These are phyloP conservation scores for Sindora glabra DNA, from an alignment of 306 rosid genomes.

Conservation along the genomic window DNA sequence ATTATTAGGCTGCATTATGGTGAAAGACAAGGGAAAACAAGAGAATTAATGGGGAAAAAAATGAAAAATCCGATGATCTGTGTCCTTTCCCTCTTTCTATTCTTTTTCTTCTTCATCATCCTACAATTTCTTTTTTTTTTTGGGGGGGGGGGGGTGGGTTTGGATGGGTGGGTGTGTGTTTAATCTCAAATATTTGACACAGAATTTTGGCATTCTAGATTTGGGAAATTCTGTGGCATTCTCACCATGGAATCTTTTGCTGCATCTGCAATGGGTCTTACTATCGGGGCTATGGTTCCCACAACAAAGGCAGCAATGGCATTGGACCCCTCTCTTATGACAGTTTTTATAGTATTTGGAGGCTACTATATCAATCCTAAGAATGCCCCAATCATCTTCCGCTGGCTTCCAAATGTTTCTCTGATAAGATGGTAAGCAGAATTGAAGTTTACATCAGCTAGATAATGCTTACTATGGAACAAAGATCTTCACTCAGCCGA, in stretches of 20 bases:
- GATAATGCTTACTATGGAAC: background rate
- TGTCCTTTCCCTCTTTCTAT: background rate
- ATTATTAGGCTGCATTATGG: background rate
- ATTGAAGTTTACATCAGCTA: no score
- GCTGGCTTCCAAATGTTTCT: conserved; percentile 89
- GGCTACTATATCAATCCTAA: conserved; percentile 84
- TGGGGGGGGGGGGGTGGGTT: no score
- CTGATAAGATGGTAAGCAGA: conserved; percentile 78
- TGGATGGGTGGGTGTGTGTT: no score
- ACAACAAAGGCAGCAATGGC: conserved; percentile 93
- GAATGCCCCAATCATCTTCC: conserved; percentile 83
- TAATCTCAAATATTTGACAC: background rate
- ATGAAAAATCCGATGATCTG: background rate
- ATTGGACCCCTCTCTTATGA: conserved; percentile 93
- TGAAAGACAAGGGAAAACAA: background rate
- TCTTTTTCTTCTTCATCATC: background rate
- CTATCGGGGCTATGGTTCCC: conserved; percentile 96
- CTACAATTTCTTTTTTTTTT: background rate
- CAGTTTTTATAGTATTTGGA: conserved; percentile 87
- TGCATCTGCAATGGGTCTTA: conserved; percentile 96
- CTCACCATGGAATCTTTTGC: conserved; percentile 83
- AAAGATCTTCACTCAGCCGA: no score
- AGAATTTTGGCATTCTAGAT: conserved; percentile 37
- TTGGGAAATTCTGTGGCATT: conserved; percentile 86
- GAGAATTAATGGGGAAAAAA: background rate